Base-by-base conservation (phyloP, 139 green algal genomes). In the Coccomyxa sp. region DNA sequence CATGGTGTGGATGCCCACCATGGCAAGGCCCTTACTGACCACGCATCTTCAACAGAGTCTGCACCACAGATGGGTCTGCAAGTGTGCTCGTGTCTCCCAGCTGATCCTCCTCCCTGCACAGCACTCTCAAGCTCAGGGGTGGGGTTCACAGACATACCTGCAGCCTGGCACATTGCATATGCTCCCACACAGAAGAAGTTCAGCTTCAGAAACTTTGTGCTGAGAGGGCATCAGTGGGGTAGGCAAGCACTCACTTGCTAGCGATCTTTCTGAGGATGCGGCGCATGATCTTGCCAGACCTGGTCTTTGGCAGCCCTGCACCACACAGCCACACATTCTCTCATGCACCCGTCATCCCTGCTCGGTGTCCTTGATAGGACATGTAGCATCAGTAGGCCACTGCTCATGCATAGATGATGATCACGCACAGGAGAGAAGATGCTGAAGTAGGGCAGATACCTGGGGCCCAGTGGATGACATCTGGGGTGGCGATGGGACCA, bases 381-480 rank as follows among this genome's bases (percentile, higher is more conserved):
- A n/a, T n/a, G n/a, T n/a, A n/a, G n/a, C n/a, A n/a, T n/a, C n/a
- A n/a, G n/a, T n/a, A n/a, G n/a, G n/a, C n/a, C n/a, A n/a, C n/a
- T n/a, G n/a, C n/a, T n/a, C 50, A 64, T 64, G 50, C 50, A 64
- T 64, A 22, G 18, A 64, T 10, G 50, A 31, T 64, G 27, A 64
- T 22, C 5, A 18, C 50, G n/a, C n/a, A n/a, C n/a, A n/a, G n/a
- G n/a, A n/a, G n/a, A n/a, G n/a, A n/a, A n/a, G n/a, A n/a, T n/a
- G n/a, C n/a, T n/a, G n/a, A n/a, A n/a, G n/a, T n/a, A n/a, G n/a
- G n/a, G 50, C 50, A 22, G 18, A 10, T 54, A 83, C 83, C 87
- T 71, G 91, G 88, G 18, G 91, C 93, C 93, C 92, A 98, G 84
- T 99, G 95, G 78, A 99, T 98, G 64, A 94, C 86, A 77, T 99